These are phyloP conservation scores for Whalleya microplaca DNA, from an alignment of 2,329 filamentous ascomycete species.

Conservation along the genomic window DNA sequence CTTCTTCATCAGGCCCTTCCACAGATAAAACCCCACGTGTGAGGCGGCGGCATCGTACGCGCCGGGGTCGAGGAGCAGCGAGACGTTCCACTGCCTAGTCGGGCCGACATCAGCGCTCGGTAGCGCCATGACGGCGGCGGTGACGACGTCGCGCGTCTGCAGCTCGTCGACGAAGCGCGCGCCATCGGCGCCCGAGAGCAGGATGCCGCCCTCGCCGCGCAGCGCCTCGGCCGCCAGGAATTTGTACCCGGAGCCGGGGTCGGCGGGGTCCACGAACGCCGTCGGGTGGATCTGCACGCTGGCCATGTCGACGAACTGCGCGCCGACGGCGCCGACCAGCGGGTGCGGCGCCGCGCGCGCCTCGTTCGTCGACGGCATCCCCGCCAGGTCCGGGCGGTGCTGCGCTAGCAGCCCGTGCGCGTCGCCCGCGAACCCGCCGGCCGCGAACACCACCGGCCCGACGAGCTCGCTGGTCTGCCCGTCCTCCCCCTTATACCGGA, in stretches of 20 bases:
- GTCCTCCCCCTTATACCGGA: constrained; percentile 48
- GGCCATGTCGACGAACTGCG: constrained; percentile 54
- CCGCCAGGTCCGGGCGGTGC: constrained; percentile 62
- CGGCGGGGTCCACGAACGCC: constrained; percentile 61
- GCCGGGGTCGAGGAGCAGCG: constrained; percentile 63
- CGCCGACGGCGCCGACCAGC: constrained; percentile 45
- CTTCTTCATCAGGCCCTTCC: constrained; percentile 63
- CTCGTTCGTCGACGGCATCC: constrained; percentile 67
- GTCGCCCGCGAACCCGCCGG: constrained; percentile 67
- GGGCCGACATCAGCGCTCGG: constrained; percentile 33
- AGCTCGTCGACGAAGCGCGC: constrained; percentile 66
- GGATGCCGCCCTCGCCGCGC: constrained; percentile 63
- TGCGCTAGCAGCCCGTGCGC: constrained; percentile 57
- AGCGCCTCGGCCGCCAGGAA: constrained; percentile 67
- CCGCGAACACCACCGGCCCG: constrained; percentile 63
- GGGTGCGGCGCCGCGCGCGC: constrained; percentile 57
- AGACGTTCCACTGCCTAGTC: constrained; percentile 60
- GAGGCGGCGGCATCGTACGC: constrained; percentile 54
- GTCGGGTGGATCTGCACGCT: constrained; percentile 68
- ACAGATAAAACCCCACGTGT: constrained; percentile 66
- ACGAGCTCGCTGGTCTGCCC: constrained; percentile 44
- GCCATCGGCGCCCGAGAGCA: constrained; percentile 48
- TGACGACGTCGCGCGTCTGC: constrained; percentile 60
- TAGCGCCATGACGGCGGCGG: constrained; percentile 52
- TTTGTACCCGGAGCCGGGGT: constrained; percentile 52